A percentile compares a stretch with the other conserved stretches of the same genome.
phyloP scores from a whole-genome alignment of 257 asterid genomes.

The Misopates orontium region DNA sequence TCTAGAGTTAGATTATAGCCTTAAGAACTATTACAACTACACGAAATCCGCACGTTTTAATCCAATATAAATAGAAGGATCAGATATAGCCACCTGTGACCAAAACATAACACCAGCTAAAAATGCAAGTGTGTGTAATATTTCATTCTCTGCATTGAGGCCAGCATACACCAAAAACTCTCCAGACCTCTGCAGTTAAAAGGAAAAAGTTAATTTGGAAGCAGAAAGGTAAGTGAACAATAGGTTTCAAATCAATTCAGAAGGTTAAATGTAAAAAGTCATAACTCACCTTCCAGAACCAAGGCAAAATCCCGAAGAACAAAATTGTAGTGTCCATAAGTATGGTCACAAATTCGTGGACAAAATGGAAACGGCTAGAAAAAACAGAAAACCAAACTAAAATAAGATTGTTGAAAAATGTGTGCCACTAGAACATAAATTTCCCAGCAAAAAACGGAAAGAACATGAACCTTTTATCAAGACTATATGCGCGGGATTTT shows the following conservation, averaged over 20 bases:
- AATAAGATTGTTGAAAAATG: slow-evolving; percentile 19
- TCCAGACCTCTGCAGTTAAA: slow-evolving; percentile 67
- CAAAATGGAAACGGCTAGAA: slow-evolving; percentile 80
- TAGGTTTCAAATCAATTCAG: slow-evolving; percentile 19
- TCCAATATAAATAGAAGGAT: slow-evolving; percentile 16
- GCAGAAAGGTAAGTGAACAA: slow-evolving; percentile 16
- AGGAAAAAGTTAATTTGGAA: slow-evolving; percentile 15
- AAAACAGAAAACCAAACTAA: slow-evolving; percentile 21
- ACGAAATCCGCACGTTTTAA: not conserved
- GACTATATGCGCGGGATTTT: slow-evolving; percentile 92
- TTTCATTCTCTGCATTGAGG: slow-evolving; percentile 77
- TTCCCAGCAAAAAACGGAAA: slow-evolving; percentile 11
- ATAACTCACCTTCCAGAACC: slow-evolving; percentile 91
- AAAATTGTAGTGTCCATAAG: slow-evolving; percentile 82
- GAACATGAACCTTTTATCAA: slow-evolving; percentile 81
- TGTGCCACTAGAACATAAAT: slow-evolving; percentile 2
- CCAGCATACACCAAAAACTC: slow-evolving; percentile 65
- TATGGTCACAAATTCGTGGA: slow-evolving; percentile 77
- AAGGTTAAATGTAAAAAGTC: slow-evolving; percentile 10
- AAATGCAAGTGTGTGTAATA: slow-evolving; percentile 78
- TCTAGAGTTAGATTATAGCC: slow-evolving; percentile 1
- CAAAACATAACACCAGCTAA: slow-evolving; percentile 91
- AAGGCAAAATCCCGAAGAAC: slow-evolving; percentile 78
- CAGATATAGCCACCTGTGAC: slow-evolving; percentile 70
- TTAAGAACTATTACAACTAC: slow-evolving; percentile 8